These are phyloP conservation scores for Rehmannia glutinosa DNA, from an alignment of 257 asterid genomes.

Conservation along the genomic window DNA sequence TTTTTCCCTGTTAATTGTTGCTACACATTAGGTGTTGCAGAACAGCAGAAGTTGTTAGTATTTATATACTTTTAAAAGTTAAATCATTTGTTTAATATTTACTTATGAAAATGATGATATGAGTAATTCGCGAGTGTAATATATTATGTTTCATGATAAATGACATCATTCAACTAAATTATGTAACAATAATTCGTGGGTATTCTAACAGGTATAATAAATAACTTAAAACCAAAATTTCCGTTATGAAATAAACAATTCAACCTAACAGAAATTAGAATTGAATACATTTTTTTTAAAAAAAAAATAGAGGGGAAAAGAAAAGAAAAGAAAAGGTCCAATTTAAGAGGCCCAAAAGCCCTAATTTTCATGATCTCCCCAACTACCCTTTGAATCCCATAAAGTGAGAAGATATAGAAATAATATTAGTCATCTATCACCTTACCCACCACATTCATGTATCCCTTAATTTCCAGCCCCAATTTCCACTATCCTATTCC, in stretches of 20 bases:
- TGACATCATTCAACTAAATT: too few species aligned
- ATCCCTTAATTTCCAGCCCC: constrained; percentile 8
- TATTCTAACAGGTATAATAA: neutral
- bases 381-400: constrained; percentile 34
- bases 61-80: too few species aligned
- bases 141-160: too few species aligned
- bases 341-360: constrained; percentile 10
- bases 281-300: neutral
- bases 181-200: too few species aligned
- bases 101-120: too few species aligned
- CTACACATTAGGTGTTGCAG: too few species aligned
- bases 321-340: constrained; percentile 1
- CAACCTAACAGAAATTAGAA: constrained; percentile 9
- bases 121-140: too few species aligned
- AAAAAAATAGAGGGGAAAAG: too few species aligned
- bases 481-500: neutral
- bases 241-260: neutral
- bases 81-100: too few species aligned
- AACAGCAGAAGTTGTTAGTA: too few species aligned
- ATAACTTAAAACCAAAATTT: neutral
- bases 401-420: constrained; percentile 13
- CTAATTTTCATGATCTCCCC: constrained; percentile 22
- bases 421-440: constrained; percentile 21
- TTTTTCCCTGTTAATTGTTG: too few species aligned
- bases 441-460: constrained; percentile 47